These are phyloP conservation scores for Salix exigua DNA, from an alignment of 345 rosid species.

Conservation along the genomic window DNA sequence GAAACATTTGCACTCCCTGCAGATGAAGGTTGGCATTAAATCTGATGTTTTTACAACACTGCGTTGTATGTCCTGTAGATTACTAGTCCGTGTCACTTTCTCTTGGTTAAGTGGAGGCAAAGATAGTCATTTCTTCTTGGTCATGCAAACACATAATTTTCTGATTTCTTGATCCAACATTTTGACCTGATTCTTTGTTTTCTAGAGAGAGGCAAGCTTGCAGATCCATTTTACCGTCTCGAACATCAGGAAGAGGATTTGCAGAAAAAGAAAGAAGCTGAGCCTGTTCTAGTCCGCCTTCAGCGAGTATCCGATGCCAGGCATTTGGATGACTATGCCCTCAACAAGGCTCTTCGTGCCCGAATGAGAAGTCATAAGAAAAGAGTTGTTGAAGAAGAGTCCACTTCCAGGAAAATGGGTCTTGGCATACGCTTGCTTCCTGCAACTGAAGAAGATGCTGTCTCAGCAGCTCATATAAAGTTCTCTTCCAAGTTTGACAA, in stretches of 20 bases:
- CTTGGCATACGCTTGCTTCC: slow-evolving; percentile 79
- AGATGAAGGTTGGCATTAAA: slow-evolving; percentile 65
- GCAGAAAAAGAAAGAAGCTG: slow-evolving; percentile 94
- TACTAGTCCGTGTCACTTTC: background rate
- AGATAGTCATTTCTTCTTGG: background rate
- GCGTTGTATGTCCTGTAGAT: background rate
- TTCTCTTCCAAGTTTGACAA: slow-evolving; percentile 69
- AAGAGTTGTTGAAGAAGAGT: slow-evolving; percentile 83
- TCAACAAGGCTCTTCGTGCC: slow-evolving; percentile 77
- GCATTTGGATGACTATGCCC: slow-evolving; percentile 80
- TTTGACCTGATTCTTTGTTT: slow-evolving; percentile 16
- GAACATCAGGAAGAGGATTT: slow-evolving; percentile 93
- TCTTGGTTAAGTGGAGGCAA: no score
- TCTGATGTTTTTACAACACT: background rate
- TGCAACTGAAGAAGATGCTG: slow-evolving; percentile 50
- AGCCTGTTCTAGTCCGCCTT: slow-evolving; percentile 75
- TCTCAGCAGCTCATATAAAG: slow-evolving; percentile 55
- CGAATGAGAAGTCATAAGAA: slow-evolving; percentile 78
- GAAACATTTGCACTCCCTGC: slow-evolving; percentile 91
- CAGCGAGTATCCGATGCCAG: slow-evolving; percentile 78
- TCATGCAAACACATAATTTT: background rate
- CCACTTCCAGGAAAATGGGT: slow-evolving; percentile 64
- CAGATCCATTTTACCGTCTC: slow-evolving; percentile 91
- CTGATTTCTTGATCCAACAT: background rate
- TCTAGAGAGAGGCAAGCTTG: slow-evolving; percentile 83